Conservation (phyloP, 495 filamentous ascomycete genomes). For the Sordaria brevicollis region DNA sequence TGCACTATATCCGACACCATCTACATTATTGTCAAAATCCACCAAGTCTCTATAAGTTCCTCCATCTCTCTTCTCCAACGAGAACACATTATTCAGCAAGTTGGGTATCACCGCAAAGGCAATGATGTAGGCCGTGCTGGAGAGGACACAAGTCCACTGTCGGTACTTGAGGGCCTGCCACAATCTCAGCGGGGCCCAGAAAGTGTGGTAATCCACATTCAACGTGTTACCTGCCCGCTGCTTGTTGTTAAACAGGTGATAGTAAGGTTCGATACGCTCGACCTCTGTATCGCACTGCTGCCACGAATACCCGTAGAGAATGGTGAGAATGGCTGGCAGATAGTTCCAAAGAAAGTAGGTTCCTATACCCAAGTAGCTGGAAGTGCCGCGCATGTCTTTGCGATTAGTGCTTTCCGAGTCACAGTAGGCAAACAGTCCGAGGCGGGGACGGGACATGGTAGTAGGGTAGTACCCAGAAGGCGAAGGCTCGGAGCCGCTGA, state of each 20-base stretch:
- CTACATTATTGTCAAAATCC: background rate
- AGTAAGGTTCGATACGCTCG: background rate
- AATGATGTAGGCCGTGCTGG: background rate
- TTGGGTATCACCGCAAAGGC: background rate
- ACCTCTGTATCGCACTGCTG: background rate
- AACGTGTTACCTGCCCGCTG: background rate
- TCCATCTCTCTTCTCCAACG: background rate
- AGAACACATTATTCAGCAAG: background rate
- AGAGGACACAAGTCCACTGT: background rate
- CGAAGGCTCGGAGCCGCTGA: background rate
- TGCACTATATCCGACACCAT: background rate
- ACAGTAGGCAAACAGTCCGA: background rate
- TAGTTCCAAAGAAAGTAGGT: background rate
- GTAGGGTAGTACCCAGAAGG: background rate
- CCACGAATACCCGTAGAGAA: background rate
- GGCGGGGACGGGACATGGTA: background rate
- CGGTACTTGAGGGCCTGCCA: background rate
- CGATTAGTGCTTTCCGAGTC: background rate
- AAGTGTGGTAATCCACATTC: background rate
- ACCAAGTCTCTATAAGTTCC: background rate
- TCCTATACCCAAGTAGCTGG: background rate
- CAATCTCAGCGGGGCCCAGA: background rate
- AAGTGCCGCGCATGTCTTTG: background rate
- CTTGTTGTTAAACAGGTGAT: background rate
- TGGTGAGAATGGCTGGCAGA: background rate